Conservation (phyloP, 1,284 basidiomycete genomes). For the Fomitopsis pinicola region DNA sequence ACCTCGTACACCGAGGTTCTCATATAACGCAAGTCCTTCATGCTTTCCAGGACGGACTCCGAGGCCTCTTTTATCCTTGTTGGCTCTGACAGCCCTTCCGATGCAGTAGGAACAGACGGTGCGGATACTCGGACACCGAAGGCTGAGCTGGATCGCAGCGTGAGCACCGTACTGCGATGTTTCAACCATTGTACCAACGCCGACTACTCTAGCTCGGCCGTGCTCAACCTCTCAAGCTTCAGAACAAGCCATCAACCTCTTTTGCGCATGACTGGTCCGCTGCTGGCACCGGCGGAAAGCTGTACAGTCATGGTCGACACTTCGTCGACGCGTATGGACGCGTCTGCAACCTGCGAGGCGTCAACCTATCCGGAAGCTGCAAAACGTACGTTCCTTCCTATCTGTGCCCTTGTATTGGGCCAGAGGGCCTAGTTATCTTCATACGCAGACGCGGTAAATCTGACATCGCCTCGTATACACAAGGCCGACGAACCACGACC, state of each 20-base stretch:
- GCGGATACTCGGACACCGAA: conserved; percentile 5
- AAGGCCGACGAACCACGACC: conserved; percentile 61
- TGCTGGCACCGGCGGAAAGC: conserved; percentile 50
- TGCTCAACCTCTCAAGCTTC: neutral
- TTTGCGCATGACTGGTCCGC: conserved; percentile 76
- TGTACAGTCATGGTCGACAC: conserved; percentile 62
- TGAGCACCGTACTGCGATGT: neutral
- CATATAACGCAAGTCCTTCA: conserved; percentile 29
- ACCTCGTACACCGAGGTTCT: no score
- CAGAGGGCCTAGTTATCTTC: neutral
- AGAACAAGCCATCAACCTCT: conserved; percentile 10
- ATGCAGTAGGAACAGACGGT: neutral
- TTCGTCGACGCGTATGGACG: conserved; percentile 77
- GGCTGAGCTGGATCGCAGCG: neutral
- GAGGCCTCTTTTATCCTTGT: conserved; percentile 33
- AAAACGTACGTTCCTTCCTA: conserved; percentile 62
- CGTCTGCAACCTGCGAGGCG: conserved; percentile 74
- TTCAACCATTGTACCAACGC: neutral
- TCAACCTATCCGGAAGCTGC: conserved; percentile 77
- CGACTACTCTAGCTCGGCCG: neutral
- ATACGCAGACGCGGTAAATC: neutral
- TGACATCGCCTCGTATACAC: neutral
- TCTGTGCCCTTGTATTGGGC: neutral
- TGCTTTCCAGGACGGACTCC: conserved; percentile 22
- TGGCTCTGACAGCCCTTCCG: conserved; percentile 18